Evolutionary conservation across 1,139 yeast genomes (phyloP).

Genomic region (Pichia sp.): DNA sequence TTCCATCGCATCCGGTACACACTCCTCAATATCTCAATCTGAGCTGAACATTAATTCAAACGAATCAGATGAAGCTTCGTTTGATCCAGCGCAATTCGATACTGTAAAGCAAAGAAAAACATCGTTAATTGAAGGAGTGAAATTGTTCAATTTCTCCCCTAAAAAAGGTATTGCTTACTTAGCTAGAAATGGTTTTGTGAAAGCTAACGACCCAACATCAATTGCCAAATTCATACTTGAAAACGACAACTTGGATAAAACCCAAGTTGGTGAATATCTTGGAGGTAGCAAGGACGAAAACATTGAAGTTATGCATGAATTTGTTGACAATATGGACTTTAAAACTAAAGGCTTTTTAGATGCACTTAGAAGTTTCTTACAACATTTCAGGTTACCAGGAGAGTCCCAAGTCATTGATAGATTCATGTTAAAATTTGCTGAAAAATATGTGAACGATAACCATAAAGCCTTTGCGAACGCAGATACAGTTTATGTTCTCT

Average conservation of each 20-base stretch:
- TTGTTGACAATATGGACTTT: slow-evolving; percentile 86
- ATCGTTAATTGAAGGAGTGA: slow-evolving; percentile 70
- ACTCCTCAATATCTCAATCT: slow-evolving; percentile 7
- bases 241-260: slow-evolving; percentile 71
- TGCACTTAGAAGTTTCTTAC: slow-evolving; percentile 79
- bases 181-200: slow-evolving; percentile 58
- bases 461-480: slow-evolving; percentile 85
- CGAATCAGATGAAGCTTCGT: slow-evolving; percentile 39
- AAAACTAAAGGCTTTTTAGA: slow-evolving; percentile 66
- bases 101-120: slow-evolving; percentile 78
- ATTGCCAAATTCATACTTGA: slow-evolving; percentile 72
- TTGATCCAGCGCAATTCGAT: slow-evolving; percentile 80
- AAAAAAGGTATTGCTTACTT: slow-evolving; percentile 69
- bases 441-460: slow-evolving; percentile 81
- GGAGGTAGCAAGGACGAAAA: slow-evolving; percentile 85
- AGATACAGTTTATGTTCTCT: slow-evolving; percentile 87
- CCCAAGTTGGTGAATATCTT: slow-evolving; percentile 81
- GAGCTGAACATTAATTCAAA: slow-evolving; percentile 8
- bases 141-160: slow-evolving; percentile 79
- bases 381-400: slow-evolving; percentile 90
- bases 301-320: slow-evolving; percentile 85
- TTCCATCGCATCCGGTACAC: slow-evolving; percentile 19
- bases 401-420: slow-evolving; percentile 98
- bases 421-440: slow-evolving; percentile 94
- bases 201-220: slow-evolving; percentile 53